Evolutionary conservation across 1,139 yeast genomes (phyloP), one percentile per base, ranked within the genome.

Genomic region (Scheffersomyces lignicola): DNA sequence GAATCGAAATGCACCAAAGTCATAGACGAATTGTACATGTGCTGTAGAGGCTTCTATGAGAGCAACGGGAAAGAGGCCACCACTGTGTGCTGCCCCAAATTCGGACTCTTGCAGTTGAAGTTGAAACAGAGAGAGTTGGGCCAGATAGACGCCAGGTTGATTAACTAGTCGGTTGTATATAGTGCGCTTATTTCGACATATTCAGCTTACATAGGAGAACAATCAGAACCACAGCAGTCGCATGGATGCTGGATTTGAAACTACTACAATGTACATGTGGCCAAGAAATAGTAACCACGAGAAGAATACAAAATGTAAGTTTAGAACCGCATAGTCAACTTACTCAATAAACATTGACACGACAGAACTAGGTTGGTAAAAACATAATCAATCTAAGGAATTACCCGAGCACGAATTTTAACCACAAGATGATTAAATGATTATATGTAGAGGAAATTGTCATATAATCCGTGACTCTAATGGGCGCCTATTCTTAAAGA

Each of bases 391-490:
- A 62, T 84, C 88, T 84, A 74, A 83, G 92, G 84, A 85, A n/a
- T 69, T 63, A 83, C 92, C 92, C 92, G 89, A 84, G 94, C 94
- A 84, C 94, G 86, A 76, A 75, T 7, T 15, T 15, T n/a, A 23
- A 66, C 48, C 58, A 58, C 60, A 73, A 65, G 69, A 64, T 35
- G 56, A 69, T 59, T 67, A 58, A 60, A 54, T 62, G 76, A 62
- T 55, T 69, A 65, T 65, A 69, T 67, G 78, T 69, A 55, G 76
- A 67, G 56, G 68, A 54, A 57, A 49, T 43, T 39, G 35, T 58
- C 74, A 69, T 61, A 63, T 62, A 73, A 62, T 60, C 80, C 88
- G 94, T 83, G 92, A 84, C 94, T 84, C 94, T 84, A 76, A 77
- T 76, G 94, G 94, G 92, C 83, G 90, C 85, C 94, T 83, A 74